These are phyloP conservation scores for Rhizophagus sp. DNA, from an alignment of 192 early-diverging fungal genomes.

Conservation along the genomic window DNA sequence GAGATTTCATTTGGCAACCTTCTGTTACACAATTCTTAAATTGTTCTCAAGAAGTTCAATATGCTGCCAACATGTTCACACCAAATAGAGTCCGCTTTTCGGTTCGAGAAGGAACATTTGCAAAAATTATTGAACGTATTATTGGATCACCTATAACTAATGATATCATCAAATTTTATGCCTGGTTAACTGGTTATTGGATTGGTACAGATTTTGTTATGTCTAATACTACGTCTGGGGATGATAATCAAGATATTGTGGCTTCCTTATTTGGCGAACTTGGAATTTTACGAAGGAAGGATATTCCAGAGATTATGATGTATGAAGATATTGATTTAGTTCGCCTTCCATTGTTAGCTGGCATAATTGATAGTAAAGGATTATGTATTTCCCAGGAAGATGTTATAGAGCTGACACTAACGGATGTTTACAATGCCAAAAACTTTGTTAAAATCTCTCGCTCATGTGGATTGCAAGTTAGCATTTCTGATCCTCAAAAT, in stretches of 20 bases:
- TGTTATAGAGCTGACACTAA: background rate
- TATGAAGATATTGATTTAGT: constrained; percentile 29
- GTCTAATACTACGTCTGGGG: background rate
- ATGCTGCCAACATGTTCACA: background rate
- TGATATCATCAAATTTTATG: constrained; percentile 20
- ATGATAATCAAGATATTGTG: background rate
- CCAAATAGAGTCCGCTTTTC: constrained; percentile 4
- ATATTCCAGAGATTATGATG: constrained; percentile 40
- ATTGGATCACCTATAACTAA: background rate
- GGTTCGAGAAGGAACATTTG: background rate
- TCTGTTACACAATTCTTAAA: constrained; percentile 10
- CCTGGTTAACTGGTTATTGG: constrained; percentile 39
- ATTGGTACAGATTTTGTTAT: constrained; percentile 18
- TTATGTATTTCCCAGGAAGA: background rate
- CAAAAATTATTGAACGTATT: background rate
- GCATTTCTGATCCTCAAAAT: background rate
- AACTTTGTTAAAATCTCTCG: background rate
- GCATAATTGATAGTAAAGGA: constrained; percentile 34
- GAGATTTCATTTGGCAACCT: constrained; percentile 13
- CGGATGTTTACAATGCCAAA: background rate
- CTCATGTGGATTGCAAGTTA: background rate
- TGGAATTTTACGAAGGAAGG: constrained; percentile 10
- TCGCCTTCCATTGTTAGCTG: constrained; percentile 42
- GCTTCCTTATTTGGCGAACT: background rate
- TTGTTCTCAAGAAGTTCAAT: background rate